phyloP scores from a whole-genome alignment of 345 rosid genomes.

The Gynandropsis gynandra region DNA sequence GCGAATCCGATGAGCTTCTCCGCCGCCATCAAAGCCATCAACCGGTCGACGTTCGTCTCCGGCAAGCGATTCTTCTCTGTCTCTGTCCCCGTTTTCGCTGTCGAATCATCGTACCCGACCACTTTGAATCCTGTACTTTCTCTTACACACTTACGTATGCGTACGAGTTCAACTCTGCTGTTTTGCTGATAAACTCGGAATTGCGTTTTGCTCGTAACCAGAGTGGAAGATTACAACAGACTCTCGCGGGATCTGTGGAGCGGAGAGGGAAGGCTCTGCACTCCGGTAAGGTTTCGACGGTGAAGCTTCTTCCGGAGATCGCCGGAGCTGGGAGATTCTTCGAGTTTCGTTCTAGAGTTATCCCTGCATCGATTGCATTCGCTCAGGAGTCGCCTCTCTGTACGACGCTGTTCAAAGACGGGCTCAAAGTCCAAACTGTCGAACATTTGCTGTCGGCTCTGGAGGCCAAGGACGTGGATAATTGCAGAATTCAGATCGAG shows the following conservation, averaged over 20 bases:
- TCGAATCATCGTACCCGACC: constrained; percentile 12
- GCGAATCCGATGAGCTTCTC: constrained; percentile 30
- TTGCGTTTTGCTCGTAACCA: constrained; percentile 15
- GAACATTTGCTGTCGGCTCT: constrained; percentile 90
- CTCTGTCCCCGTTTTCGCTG: constrained; percentile 12
- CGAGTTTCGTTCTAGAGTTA: constrained; percentile 35
- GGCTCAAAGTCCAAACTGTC: constrained; percentile 49
- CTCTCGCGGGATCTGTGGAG: constrained; percentile 52
- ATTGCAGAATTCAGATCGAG: constrained; percentile 58
- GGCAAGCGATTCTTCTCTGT: constrained; percentile 40
- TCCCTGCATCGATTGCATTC: constrained; percentile 62
- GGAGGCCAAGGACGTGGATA: constrained; percentile 69
- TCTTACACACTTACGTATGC: background rate
- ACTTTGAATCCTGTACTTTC: constrained; percentile 17
- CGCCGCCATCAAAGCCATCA: constrained; percentile 35
- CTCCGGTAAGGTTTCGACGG: constrained; percentile 60
- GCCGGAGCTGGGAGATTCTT: constrained; percentile 76
- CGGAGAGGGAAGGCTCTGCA: constrained; percentile 50
- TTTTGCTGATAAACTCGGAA: background rate
- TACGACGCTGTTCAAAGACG: constrained; percentile 58
- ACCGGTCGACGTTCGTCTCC: constrained; percentile 42
- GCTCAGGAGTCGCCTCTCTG: constrained; percentile 57
- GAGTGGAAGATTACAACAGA: constrained; percentile 74
- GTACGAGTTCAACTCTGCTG: background rate
- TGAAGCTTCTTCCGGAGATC: constrained; percentile 48